Percentiles rank a stretch among this genome's conserved stretches.
phyloP scores from a whole-genome alignment of 129 eudicot species.

The Chrysanthemum seticuspe region DNA sequence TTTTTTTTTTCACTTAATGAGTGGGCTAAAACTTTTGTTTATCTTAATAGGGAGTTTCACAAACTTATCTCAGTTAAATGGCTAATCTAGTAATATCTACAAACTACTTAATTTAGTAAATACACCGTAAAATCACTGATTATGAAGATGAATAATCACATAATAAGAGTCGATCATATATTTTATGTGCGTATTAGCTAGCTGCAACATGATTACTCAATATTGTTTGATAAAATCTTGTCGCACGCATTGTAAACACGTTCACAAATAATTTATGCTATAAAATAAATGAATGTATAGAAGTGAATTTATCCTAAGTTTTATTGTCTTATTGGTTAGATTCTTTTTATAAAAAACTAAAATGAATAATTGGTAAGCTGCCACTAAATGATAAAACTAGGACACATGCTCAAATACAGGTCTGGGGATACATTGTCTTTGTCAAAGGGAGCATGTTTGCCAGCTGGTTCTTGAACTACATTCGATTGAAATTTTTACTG shows the following conservation, averaged over 20 bases:
- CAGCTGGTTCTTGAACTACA: conserved; percentile 19
- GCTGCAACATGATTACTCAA: too few relatives aligned
- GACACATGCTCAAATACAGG: conserved; percentile 32
- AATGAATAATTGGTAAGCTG: background rate
- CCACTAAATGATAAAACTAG: conserved; percentile 25
- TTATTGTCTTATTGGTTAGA: background rate
- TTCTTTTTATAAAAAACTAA: background rate
- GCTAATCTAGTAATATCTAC: too few relatives aligned
- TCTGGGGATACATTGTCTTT: conserved; percentile 25
- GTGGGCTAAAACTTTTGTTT: too few relatives aligned
- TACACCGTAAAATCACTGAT: too few relatives aligned
- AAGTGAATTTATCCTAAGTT: background rate
- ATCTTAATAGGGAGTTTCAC: too few relatives aligned
- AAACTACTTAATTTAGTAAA: too few relatives aligned
- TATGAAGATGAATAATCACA: too few relatives aligned
- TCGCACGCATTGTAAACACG: background rate
- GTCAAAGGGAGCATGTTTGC: conserved; percentile 20
- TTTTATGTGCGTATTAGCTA: too few relatives aligned
- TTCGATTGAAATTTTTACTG: background rate
- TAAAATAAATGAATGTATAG: background rate
- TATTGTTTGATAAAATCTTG: background rate
- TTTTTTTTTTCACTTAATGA: too few relatives aligned
- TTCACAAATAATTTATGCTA: background rate
- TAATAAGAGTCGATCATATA: too few relatives aligned
- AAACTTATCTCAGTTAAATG: too few relatives aligned